A percentile compares a stretch with the other conserved stretches of the same genome.
Evolutionary conservation across 305 asterid species (phyloP).

Genomic region (Fraxinus angustifolia): DNA sequence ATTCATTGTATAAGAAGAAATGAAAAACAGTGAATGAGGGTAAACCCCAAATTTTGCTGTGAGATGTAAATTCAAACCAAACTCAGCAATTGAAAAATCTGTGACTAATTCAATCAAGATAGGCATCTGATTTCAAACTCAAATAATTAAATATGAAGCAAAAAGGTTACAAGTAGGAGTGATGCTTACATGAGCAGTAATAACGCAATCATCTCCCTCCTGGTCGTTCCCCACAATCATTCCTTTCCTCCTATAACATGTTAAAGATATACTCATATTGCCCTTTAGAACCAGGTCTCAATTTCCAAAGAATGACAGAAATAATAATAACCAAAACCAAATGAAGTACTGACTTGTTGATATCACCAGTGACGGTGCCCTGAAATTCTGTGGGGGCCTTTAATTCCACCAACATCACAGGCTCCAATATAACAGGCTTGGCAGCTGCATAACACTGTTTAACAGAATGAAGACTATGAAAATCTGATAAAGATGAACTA

Average conservation of each 20-base stretch:
- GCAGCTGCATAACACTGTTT: conserved; percentile 65
- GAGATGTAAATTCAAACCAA: not conserved
- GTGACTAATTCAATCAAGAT: not conserved
- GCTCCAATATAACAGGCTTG: conserved; percentile 93
- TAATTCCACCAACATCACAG: conserved; percentile 89
- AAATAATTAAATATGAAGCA: not conserved
- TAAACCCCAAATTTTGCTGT: not conserved
- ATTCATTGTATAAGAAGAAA: not conserved
- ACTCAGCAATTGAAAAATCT: not conserved
- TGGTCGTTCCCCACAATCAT: conserved; percentile 93
- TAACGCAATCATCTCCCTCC: conserved; percentile 85
- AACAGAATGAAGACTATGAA: conserved; percentile 9
- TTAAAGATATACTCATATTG: conserved; percentile 15
- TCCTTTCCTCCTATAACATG: conserved; percentile 78
- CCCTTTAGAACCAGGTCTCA: conserved; percentile 8
- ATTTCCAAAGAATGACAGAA: not conserved
- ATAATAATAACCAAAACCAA: conserved; percentile 6
- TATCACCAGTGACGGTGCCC: conserved; percentile 93
- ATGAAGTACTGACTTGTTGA: conserved; percentile 62
- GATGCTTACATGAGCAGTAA: conserved; percentile 73
- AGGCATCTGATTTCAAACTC: not conserved
- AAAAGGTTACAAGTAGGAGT: not conserved
- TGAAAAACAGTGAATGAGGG: not conserved
- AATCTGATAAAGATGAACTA: conserved; percentile 10
- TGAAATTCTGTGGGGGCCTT: conserved; percentile 94